Percentiles rank a stretch among this genome's conserved stretches.
Evolutionary conservation across 1,284 basidiomycete species (phyloP).

Genomic region (Ustilago crameri): DNA sequence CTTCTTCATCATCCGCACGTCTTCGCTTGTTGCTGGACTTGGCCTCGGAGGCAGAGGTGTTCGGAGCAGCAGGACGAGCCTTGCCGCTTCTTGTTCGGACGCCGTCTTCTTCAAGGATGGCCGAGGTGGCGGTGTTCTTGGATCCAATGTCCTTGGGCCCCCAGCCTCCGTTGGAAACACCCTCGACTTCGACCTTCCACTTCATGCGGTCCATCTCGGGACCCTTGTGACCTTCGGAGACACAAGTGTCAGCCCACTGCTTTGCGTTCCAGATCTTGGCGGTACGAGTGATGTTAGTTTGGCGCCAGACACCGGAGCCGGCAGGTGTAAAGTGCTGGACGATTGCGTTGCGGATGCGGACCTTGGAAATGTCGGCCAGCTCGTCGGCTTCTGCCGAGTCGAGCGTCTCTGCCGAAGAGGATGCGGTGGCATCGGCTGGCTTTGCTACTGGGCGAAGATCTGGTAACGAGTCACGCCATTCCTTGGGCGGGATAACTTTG

Average conservation of each 20-base stretch:
- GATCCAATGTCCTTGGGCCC: constrained; percentile 41
- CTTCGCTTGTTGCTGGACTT: constrained; percentile 28
- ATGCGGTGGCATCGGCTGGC: constrained; percentile 3
- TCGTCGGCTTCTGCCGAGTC: constrained; percentile 4
- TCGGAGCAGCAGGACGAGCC: constrained; percentile 13
- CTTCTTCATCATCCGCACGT: constrained; percentile 15
- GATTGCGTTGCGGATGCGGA: constrained; percentile 65
- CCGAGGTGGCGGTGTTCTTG: constrained; percentile 24
- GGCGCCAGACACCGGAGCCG: constrained; percentile 64
- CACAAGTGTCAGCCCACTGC: constrained; percentile 64
- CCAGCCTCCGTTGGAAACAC: constrained; percentile 49
- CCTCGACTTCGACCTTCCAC: constrained; percentile 57
- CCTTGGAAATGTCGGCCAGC: constrained; percentile 41
- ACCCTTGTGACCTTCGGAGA: constrained; percentile 52
- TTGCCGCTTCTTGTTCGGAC: constrained; percentile 59
- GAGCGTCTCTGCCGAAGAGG: constrained; percentile 2
- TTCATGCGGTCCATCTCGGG: constrained; percentile 63
- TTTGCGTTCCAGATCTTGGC: constrained; percentile 64
- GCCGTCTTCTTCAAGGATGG: constrained; percentile 55
- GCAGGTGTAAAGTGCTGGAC: constrained; percentile 63
- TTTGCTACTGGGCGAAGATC: constrained; percentile 37
- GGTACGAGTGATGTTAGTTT: constrained; percentile 64
- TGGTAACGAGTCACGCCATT: constrained; percentile 63
- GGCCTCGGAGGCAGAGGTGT: constrained; percentile 2
- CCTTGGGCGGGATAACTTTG: constrained; percentile 64